A percentile compares a stretch with the other conserved stretches of the same genome.
These are phyloP conservation scores for Fusarium sp. DNA, from an alignment of 2,329 filamentous ascomycete genomes.

Conservation along the genomic window DNA sequence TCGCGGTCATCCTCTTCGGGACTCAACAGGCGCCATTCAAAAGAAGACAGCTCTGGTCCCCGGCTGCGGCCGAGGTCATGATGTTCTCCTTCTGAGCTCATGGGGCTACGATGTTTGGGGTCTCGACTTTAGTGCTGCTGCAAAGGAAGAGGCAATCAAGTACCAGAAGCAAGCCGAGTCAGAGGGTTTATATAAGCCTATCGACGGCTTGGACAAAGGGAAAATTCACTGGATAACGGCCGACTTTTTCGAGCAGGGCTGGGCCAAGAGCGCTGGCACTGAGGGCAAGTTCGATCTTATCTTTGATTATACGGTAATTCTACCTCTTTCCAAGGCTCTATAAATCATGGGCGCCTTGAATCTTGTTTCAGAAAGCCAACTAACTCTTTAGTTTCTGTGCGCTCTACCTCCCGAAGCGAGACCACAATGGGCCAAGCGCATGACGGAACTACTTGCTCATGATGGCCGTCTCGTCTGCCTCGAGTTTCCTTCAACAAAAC, in stretches of 20 bases:
- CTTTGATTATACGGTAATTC: constrained; percentile 73
- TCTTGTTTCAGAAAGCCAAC: constrained; percentile 24
- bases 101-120: constrained; percentile 85
- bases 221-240: constrained; percentile 69
- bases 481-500: constrained; percentile 84
- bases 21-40: constrained; percentile 43
- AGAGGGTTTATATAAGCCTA: constrained; percentile 60
- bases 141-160: constrained; percentile 62
- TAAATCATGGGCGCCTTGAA: constrained; percentile 1
- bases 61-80: constrained; percentile 86
- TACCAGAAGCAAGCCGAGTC: constrained; percentile 59
- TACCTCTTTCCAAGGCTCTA: constrained; percentile 10
- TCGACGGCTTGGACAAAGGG: constrained; percentile 62
- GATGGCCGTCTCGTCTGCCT: constrained; percentile 73
- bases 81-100: constrained; percentile 80
- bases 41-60: constrained; percentile 75
- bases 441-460: constrained; percentile 64
- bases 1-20: constrained; percentile 49
- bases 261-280: constrained; percentile 61
- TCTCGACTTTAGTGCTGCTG: constrained; percentile 73
- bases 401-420: constrained; percentile 70
- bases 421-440: constrained; percentile 67
- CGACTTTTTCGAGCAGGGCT: constrained; percentile 77
- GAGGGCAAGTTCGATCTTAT: constrained; percentile 74
- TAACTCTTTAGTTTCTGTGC: constrained; percentile 69